Conservation (phyloP, 2,329 filamentous ascomycete species). For the Falciphora oryzae region DNA sequence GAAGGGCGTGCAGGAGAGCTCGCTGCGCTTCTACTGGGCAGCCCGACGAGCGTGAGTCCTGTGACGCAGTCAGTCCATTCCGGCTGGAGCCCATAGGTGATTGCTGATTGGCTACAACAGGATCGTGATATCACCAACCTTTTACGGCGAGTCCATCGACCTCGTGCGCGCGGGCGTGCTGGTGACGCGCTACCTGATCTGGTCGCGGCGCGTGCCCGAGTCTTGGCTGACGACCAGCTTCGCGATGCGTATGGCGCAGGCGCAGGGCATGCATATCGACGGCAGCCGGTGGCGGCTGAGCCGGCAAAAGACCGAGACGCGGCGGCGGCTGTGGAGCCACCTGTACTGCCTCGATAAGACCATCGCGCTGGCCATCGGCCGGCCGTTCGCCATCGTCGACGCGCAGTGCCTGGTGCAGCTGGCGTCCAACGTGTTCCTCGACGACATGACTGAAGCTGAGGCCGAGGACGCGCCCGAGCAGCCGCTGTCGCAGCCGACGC, state of each 20-base stretch:
- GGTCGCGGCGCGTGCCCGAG: slow-evolving; percentile 31
- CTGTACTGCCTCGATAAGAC: slow-evolving; percentile 33
- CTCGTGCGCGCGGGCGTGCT: slow-evolving; percentile 33
- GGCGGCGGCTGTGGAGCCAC: slow-evolving; percentile 33
- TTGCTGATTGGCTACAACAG: slow-evolving; percentile 13
- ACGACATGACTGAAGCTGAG: slow-evolving; percentile 27
- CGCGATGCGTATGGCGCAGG: slow-evolving; percentile 36
- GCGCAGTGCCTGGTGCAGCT: slow-evolving; percentile 31
- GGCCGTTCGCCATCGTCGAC: slow-evolving; percentile 33
- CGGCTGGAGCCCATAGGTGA: no score
- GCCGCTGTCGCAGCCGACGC: slow-evolving; percentile 27
- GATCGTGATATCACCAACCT: slow-evolving; percentile 35
- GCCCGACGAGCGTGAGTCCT: slow-evolving; percentile 19
- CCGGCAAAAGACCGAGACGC: slow-evolving; percentile 29
- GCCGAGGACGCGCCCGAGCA: slow-evolving; percentile 16
- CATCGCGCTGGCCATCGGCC: slow-evolving; percentile 33
- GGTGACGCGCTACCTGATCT: slow-evolving; percentile 33
- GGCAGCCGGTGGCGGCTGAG: slow-evolving; percentile 32
- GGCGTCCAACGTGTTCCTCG: slow-evolving; percentile 32
- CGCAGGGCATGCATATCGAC: slow-evolving; percentile 37
- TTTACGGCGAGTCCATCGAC: slow-evolving; percentile 34
- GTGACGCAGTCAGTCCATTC: no score
- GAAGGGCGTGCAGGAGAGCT: slow-evolving; percentile 30
- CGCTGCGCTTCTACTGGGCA: slow-evolving; percentile 35
- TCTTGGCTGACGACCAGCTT: slow-evolving; percentile 36